A percentile compares a stretch with the other conserved stretches of the same genome.
Conservation (phyloP, 768 basidiomycete species). For the Macrolepiota fuliginosa region DNA sequence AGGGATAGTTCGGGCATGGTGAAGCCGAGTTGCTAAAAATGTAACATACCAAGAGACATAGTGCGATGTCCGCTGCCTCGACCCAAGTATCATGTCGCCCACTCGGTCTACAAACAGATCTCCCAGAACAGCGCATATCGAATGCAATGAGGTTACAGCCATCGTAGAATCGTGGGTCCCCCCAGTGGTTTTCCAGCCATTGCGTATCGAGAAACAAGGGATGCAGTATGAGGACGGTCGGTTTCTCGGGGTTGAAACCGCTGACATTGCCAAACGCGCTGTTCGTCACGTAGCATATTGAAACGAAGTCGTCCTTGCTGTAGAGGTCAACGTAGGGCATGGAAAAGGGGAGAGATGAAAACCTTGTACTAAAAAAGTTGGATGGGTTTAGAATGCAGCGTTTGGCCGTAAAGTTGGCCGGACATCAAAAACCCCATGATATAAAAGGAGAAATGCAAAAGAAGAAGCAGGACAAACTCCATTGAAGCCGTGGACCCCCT, state of each 20-base stretch:
- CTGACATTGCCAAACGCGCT: conserved; percentile 55
- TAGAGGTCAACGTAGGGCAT: conserved; percentile 75
- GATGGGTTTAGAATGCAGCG: conserved; percentile 1
- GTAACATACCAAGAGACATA: conserved; percentile 54
- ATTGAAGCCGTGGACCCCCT: background rate
- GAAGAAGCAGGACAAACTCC: background rate
- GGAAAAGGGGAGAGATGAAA: conserved; percentile 12
- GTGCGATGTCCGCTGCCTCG: conserved; percentile 73
- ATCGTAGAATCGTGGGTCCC: conserved; percentile 57
- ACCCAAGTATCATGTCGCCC: conserved; percentile 73
- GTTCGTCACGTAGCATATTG: conserved; percentile 73
- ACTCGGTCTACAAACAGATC: conserved; percentile 49
- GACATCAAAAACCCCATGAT: conserved; percentile 1
- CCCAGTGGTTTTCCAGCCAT: conserved; percentile 67
- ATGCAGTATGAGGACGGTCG: conserved; percentile 66
- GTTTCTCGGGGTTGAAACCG: conserved; percentile 62
- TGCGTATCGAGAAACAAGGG: conserved; percentile 66
- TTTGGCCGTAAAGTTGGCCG: background rate
- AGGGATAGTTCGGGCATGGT: background rate
- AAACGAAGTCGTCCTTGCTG: conserved; percentile 61
- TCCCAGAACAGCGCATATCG: conserved; percentile 65
- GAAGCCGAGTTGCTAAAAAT: background rate
- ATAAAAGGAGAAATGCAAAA: conserved; percentile 9
- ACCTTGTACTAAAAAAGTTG: conserved; percentile 14
- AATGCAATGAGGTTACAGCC: conserved; percentile 74